Evolutionary conservation across 1,139 yeast species (phyloP).

Genomic region (Candida albicans): DNA sequence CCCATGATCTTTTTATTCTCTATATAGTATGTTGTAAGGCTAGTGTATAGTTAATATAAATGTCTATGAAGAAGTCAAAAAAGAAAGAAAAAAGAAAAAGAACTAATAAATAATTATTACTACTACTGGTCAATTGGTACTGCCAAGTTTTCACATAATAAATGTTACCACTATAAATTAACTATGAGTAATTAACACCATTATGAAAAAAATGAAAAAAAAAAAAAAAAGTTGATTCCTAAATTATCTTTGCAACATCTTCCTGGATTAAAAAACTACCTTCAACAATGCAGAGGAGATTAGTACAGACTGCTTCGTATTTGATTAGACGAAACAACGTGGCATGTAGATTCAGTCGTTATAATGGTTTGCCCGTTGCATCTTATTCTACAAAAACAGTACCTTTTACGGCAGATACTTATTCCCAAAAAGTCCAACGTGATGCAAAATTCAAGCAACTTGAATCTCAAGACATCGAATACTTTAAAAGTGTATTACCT

Average conservation of each 20-base stretch:
- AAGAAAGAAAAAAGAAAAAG: too few species aligned
- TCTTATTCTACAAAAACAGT: slow-evolving; percentile 36
- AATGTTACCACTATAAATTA: not conserved
- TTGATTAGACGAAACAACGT: slow-evolving; percentile 3
- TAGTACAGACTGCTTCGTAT: slow-evolving; percentile 2
- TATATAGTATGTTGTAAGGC: too few species aligned
- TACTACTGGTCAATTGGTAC: too few species aligned
- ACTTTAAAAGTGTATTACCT: slow-evolving; percentile 59
- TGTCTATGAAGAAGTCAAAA: too few species aligned
- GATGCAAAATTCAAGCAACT: slow-evolving; percentile 47
- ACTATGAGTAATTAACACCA: not conserved
- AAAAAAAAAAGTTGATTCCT: not conserved
- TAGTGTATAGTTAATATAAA: too few species aligned
- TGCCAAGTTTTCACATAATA: too few species aligned
- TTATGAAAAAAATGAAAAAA: not conserved
- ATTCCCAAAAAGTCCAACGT: slow-evolving; percentile 54
- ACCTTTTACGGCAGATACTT: slow-evolving; percentile 63
- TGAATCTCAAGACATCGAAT: slow-evolving; percentile 56
- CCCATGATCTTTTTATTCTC: too few species aligned
- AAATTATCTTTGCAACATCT: not conserved
- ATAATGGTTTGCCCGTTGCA: not conserved
- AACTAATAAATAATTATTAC: too few species aligned
- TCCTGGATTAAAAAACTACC: too few species aligned
- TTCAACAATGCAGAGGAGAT: slow-evolving; percentile 5
- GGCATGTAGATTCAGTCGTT: not conserved